Evolutionary conservation across 139 green algal genomes (phyloP), one percentile per base, ranked within the genome.

Genomic region (Chlorella sp.): DNA sequence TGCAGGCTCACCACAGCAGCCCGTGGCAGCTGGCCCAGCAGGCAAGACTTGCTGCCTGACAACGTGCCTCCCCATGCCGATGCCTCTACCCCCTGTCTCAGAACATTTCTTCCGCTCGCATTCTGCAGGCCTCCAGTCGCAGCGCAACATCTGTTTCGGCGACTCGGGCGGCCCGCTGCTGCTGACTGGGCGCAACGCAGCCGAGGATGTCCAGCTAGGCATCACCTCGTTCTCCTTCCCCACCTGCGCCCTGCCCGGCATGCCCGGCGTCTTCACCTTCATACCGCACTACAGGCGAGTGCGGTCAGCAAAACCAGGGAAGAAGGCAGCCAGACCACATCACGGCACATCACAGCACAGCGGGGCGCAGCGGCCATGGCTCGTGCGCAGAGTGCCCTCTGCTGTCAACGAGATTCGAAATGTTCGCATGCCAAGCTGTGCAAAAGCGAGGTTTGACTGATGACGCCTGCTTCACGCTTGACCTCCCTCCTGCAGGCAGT

Each of bases 131-230:
- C 84, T 88, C 28, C 68, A 81, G 26, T 28, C 40, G 7, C 37
- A 81, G 28, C 84, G 73, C 3, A 88, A 88, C 84, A 88, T 88
- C 40, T 88, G 84, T 32, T 88, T 88, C 36, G 84, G 84, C 30
- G 84, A 88, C 68, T 88, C 84, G 26, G 84, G 84, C 0, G 84
- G 84, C 30, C 84, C 84, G 68, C 84, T 88, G 84, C 68, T 88
- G 84, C 68, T 53, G 68, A 75, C 73, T 0, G 84, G 84, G 39
- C 32, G 32, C 84, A 68, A 28, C 30, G 9, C 66, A 0, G 16
- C 16, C 2, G 24, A 42, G 39, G 84, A 88, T 18, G 68, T 88
- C 66, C 84, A 88, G 84, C 68, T 88, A 68, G 84, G 84, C 4
- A 80, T 88, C 68, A 88, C 68, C 15, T 79, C 57, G 0, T 88